These are phyloP conservation scores for Cicer pinnatifidum DNA, from an alignment of 306 rosid species.

Conservation along the genomic window DNA sequence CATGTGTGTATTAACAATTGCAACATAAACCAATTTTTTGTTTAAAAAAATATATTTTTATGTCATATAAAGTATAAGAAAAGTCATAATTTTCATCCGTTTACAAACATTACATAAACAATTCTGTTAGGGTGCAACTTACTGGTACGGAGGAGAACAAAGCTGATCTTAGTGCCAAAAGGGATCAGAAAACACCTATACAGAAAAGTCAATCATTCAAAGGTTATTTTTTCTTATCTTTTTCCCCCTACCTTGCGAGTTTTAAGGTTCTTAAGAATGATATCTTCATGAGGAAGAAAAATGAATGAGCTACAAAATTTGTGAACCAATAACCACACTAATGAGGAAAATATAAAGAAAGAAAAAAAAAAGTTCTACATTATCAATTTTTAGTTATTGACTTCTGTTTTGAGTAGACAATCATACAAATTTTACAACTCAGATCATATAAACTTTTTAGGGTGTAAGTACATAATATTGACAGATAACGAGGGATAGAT, in stretches of 20 bases:
- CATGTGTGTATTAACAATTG: neutral
- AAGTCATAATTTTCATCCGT: neutral
- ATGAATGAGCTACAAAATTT: neutral
- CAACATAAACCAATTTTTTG: neutral
- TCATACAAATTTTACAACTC: too few relatives aligned
- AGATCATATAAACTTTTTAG: too few relatives aligned
- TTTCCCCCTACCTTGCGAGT: neutral
- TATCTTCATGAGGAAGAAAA: too few relatives aligned
- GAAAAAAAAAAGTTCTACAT: too few relatives aligned
- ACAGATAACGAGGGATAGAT: neutral
- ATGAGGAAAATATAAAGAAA: neutral
- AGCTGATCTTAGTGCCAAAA: slow-evolving; percentile 41
- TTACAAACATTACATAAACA: slow-evolving; percentile 15
- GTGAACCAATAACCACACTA: neutral
- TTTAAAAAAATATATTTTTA: neutral
- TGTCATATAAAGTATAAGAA: neutral
- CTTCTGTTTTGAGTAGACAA: too few relatives aligned
- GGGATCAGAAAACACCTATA: slow-evolving; percentile 49
- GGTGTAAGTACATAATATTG: too few relatives aligned
- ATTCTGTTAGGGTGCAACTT: slow-evolving; percentile 52
- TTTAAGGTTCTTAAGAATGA: too few relatives aligned
- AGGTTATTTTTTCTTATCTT: slow-evolving; percentile 49
- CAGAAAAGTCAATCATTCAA: slow-evolving; percentile 59
- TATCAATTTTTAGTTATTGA: too few relatives aligned
- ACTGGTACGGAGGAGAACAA: slow-evolving; percentile 42